A percentile compares a stretch with the other conserved stretches of the same genome.
phyloP scores from a whole-genome alignment of 2,329 filamentous ascomycete genomes.

The Trichoderma sp. region DNA sequence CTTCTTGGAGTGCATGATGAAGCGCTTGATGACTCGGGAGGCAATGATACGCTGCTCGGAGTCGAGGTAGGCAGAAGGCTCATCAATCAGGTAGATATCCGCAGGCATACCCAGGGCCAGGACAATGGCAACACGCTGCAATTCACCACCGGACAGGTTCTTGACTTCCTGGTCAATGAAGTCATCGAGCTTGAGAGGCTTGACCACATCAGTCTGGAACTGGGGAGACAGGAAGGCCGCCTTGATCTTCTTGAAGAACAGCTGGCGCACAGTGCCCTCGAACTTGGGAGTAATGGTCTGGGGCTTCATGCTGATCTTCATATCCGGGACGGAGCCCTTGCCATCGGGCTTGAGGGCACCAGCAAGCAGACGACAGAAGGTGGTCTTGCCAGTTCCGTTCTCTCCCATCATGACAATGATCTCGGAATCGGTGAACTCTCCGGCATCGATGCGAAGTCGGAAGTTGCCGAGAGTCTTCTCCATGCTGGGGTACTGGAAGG shows the following conservation, averaged over 20 bases:
- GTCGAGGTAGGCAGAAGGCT: constrained; percentile 95
- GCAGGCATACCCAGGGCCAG: constrained; percentile 93
- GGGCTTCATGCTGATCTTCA: constrained; percentile 99
- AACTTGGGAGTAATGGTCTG: constrained; percentile 99
- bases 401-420: constrained; percentile 99
- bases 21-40: constrained; percentile 96
- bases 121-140: constrained; percentile 98
- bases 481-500: constrained; percentile 87
- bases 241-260: constrained; percentile 99
- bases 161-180: constrained; percentile 99
- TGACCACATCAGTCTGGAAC: constrained; percentile 99
- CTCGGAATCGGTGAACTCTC: constrained; percentile 94
- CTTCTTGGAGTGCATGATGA: constrained; percentile 99
- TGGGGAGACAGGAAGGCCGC: constrained; percentile 93
- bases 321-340: constrained; percentile 75
- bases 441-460: constrained; percentile 76
- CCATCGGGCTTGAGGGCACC: constrained; percentile 91
- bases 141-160: constrained; percentile 97
- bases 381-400: constrained; percentile 99
- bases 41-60: constrained; percentile 99
- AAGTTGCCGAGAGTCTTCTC: constrained; percentile 90
- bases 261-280: constrained; percentile 90
- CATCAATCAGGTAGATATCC: constrained; percentile 98
- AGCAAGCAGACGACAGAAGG: constrained; percentile 94
- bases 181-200: constrained; percentile 97